phyloP scores from a whole-genome alignment of 2,329 filamentous ascomycete genomes.

The Clonostachys sp. region DNA sequence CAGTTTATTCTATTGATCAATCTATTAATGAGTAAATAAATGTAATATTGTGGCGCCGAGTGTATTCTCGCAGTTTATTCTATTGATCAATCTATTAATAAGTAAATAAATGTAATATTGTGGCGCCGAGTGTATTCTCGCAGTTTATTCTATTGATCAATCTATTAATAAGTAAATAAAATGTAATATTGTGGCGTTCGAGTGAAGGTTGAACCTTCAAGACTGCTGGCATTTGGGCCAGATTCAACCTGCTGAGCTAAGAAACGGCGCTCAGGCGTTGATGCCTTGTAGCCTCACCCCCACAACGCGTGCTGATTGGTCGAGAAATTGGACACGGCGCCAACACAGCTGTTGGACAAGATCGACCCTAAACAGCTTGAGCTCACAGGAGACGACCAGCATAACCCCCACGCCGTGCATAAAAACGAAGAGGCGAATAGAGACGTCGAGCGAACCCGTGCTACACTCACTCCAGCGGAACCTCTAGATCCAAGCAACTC shows the following conservation, averaged over 20 bases:
- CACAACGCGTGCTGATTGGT: constrained; percentile 14
- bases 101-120: neutral
- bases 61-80: neutral
- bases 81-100: neutral
- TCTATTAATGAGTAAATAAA: neutral
- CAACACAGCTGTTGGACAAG: neutral
- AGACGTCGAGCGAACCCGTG: neutral
- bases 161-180: neutral
- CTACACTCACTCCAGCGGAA: neutral
- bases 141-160: no score
- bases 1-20: neutral
- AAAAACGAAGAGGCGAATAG: neutral
- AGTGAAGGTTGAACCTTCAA: neutral
- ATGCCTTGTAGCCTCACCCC: constrained; percentile 30
- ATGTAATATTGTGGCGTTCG: neutral
- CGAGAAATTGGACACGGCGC: constrained; percentile 5
- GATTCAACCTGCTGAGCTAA: no score
- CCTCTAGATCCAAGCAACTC: neutral
- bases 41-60: neutral
- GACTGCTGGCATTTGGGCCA: no score
- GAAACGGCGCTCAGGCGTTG: constrained; percentile 9
- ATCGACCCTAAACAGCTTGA: neutral
- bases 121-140: no score
- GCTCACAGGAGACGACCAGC: neutral
- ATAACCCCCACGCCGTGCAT: neutral